Percentiles rank a stretch among this genome's conserved stretches.
phyloP scores from a whole-genome alignment of 2,329 filamentous ascomycete species.

The Bipolaris victoriae region DNA sequence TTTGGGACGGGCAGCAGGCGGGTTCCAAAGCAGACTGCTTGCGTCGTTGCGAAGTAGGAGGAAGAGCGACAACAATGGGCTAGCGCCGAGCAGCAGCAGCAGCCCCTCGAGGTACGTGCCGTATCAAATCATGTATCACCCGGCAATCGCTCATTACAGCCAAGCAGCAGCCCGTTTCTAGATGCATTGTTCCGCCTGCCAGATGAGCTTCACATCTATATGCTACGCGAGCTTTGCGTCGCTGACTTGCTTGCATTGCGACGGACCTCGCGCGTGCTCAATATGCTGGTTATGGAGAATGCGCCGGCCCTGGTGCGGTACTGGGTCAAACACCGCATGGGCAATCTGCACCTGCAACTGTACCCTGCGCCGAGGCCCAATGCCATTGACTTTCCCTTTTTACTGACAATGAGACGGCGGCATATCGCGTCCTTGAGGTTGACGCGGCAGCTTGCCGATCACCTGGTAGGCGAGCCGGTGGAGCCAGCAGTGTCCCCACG shows the following conservation, averaged over 20 bases:
- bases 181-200: slow-evolving; percentile 42
- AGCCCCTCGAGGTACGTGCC: slow-evolving; percentile 34
- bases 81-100: slow-evolving; percentile 22
- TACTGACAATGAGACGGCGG: slow-evolving; percentile 44
- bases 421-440: slow-evolving; percentile 46
- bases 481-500: slow-evolving; percentile 32
- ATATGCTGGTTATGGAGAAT: slow-evolving; percentile 41
- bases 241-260: slow-evolving; percentile 43
- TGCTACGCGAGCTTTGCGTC: slow-evolving; percentile 43
- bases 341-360: slow-evolving; percentile 42
- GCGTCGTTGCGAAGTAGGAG: slow-evolving; percentile 41
- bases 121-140: not conserved
- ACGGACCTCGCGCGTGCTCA: slow-evolving; percentile 39
- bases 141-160: slow-evolving; percentile 10
- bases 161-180: slow-evolving; percentile 36
- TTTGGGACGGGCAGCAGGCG: slow-evolving; percentile 41
- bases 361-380: slow-evolving; percentile 42
- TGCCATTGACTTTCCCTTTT: slow-evolving; percentile 42
- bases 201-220: slow-evolving; percentile 44
- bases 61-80: slow-evolving; percentile 27
- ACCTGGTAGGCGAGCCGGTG: slow-evolving; percentile 39
- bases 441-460: slow-evolving; percentile 43
- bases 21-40: slow-evolving; percentile 39
- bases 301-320: slow-evolving; percentile 44
- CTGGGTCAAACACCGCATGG: slow-evolving; percentile 44